These are phyloP conservation scores for Magnolia officinalis DNA, from an alignment of 164 flowering plant genomes.

Conservation along the genomic window DNA sequence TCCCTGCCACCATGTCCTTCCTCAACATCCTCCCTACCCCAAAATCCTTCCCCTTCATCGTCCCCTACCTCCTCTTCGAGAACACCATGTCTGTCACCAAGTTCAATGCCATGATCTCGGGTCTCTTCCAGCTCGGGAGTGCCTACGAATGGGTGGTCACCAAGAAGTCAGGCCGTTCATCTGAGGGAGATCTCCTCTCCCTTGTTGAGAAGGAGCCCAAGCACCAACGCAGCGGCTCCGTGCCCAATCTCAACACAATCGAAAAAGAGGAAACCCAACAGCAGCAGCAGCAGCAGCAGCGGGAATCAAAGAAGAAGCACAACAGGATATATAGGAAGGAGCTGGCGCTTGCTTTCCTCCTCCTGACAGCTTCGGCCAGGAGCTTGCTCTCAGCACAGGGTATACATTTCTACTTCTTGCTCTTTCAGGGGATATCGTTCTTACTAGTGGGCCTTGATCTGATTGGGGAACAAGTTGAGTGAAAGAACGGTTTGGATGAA, in stretches of 20 bases:
- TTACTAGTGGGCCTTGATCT: slow-evolving; percentile 89
- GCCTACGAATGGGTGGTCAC: slow-evolving; percentile 99
- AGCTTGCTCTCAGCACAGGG: slow-evolving; percentile 95
- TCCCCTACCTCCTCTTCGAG: slow-evolving; percentile 96
- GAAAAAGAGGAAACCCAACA: slow-evolving; percentile 33
- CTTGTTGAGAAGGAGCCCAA: slow-evolving; percentile 54
- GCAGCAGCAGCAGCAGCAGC: slow-evolving; percentile 27
- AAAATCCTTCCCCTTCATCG: slow-evolving; percentile 92
- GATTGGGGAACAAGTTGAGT: slow-evolving; percentile 89
- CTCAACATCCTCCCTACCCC: slow-evolving; percentile 96
- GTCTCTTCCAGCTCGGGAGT: slow-evolving; percentile 95
- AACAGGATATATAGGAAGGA: slow-evolving; percentile 90
- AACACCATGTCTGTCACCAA: slow-evolving; percentile 99
- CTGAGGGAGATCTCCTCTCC: slow-evolving; percentile 79
- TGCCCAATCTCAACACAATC: slow-evolving; percentile 52
- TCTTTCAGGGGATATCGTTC: slow-evolving; percentile 93
- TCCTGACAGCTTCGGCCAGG: slow-evolving; percentile 87
- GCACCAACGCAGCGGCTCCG: slow-evolving; percentile 54
- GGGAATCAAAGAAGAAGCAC: slow-evolving; percentile 63
- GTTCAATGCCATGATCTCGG: slow-evolving; percentile 97
- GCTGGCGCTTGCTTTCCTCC: slow-evolving; percentile 81
- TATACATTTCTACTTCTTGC: slow-evolving; percentile 94
- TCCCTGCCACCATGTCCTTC: slow-evolving; percentile 93
- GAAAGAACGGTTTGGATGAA: slow-evolving; percentile 9
- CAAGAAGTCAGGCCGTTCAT: slow-evolving; percentile 95